phyloP scores from a whole-genome alignment of 1,284 basidiomycete species.

The Trametes pubescens region DNA sequence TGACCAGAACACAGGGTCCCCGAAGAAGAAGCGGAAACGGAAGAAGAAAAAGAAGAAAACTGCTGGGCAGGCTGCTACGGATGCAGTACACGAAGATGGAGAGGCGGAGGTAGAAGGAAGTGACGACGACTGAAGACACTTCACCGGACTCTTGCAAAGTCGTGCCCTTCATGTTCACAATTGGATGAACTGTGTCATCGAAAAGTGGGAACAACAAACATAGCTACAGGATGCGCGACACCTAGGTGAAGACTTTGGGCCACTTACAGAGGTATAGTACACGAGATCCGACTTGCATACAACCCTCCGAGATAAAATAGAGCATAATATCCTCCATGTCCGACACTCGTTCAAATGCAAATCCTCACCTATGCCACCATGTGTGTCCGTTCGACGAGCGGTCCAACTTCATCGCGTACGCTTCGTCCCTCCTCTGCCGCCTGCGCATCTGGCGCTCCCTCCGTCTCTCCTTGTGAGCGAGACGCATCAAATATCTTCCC shows the following conservation, averaged over 20 bases:
- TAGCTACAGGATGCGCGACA: too few relatives aligned
- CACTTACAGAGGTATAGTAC: neutral
- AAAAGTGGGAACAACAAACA: too few relatives aligned
- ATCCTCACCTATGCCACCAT: constrained; percentile 26
- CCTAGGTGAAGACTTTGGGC: too few relatives aligned
- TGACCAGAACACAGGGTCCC: constrained; percentile 42
- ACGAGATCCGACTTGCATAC: neutral
- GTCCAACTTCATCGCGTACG: constrained; percentile 25
- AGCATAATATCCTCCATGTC: neutral
- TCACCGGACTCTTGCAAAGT: too few relatives aligned
- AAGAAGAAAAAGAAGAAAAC: constrained; percentile 62
- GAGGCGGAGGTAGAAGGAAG: constrained; percentile 17
- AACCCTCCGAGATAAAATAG: neutral
- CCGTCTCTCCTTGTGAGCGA: constrained; percentile 28
- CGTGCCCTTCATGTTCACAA: neutral
- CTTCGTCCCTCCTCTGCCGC: constrained; percentile 31
- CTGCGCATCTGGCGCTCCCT: constrained; percentile 33
- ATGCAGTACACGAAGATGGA: constrained; percentile 13
- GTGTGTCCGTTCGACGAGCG: constrained; percentile 18
- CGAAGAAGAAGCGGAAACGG: constrained; percentile 60
- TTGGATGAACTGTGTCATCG: neutral
- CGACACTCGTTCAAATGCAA: neutral
- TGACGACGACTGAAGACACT: constrained; percentile 1
- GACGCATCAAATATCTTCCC: constrained; percentile 22
- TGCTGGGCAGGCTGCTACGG: constrained; percentile 3